phyloP scores from a whole-genome alignment of 2,329 filamentous ascomycete genomes.

The Aspergillus sp. region DNA sequence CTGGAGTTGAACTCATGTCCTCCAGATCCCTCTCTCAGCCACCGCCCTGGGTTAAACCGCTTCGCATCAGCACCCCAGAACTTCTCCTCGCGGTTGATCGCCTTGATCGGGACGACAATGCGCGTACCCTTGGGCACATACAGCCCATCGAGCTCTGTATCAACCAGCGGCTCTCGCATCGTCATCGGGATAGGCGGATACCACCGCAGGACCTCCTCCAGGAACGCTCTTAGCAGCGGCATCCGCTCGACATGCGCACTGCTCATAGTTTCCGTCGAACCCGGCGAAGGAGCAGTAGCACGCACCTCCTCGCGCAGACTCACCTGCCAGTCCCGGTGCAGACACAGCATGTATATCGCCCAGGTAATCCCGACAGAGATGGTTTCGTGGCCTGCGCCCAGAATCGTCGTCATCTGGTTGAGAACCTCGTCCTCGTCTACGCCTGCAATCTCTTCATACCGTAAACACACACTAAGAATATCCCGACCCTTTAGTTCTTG shows the following conservation, averaged over 20 bases:
- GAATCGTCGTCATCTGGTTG: conserved; percentile 2
- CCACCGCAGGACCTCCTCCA: neutral
- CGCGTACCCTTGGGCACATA: neutral
- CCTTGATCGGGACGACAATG: neutral
- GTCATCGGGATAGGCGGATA: neutral
- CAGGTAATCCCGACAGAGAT: neutral
- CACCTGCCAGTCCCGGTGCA: neutral
- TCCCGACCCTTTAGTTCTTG: neutral
- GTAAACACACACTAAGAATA: neutral
- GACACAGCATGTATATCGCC: neutral
- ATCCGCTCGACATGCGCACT: neutral
- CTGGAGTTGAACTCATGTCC: neutral
- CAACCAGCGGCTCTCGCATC: neutral
- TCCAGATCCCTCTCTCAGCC: neutral
- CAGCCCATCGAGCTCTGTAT: neutral
- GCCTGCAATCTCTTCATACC: neutral
- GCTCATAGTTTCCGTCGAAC: neutral
- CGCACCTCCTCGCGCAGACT: neutral
- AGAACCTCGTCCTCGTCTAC: neutral
- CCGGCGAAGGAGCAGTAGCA: neutral
- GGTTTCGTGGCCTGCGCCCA: neutral
- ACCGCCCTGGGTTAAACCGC: neutral
- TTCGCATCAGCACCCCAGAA: neutral
- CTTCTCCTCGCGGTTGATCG: neutral
- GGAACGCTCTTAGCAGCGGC: neutral